phyloP scores from a whole-genome alignment of 2,329 filamentous ascomycete genomes.

The Diaporthe vexans region DNA sequence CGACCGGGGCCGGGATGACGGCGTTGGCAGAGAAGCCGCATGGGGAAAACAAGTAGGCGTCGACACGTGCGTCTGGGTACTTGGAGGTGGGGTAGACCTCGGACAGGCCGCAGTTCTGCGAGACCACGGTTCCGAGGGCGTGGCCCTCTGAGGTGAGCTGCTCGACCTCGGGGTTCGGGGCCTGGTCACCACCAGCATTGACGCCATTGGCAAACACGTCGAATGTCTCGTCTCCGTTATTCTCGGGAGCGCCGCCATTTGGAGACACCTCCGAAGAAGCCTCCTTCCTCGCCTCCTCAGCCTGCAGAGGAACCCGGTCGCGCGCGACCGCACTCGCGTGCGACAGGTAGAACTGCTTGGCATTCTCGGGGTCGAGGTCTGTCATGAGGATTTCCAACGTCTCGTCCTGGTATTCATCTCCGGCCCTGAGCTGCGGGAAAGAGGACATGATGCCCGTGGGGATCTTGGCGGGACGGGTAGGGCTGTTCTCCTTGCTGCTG shows the following conservation, averaged over 20 bases:
- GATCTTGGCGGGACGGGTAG: conserved; percentile 65
- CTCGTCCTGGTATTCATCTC: conserved; percentile 74
- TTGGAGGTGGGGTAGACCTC: conserved; percentile 88
- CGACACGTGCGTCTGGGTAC: conserved; percentile 93
- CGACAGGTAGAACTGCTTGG: conserved; percentile 78
- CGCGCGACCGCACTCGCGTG: conserved; percentile 91
- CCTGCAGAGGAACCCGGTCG: conserved; percentile 79
- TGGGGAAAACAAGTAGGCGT: conserved; percentile 95
- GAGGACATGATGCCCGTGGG: conserved; percentile 62
- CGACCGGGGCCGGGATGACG: conserved; percentile 84
- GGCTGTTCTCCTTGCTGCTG: conserved; percentile 56
- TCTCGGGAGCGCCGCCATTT: conserved; percentile 53
- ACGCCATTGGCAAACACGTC: conserved; percentile 85
- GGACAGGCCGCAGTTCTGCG: conserved; percentile 88
- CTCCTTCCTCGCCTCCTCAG: conserved; percentile 72
- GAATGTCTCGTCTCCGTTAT: conserved; percentile 69
- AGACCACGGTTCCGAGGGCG: conserved; percentile 91
- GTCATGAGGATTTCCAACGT: conserved; percentile 83
- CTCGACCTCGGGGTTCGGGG: conserved; percentile 74
- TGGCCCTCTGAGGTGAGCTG: conserved; percentile 94
- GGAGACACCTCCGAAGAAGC: conserved; percentile 66
- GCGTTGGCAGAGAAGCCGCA: conserved; percentile 98
- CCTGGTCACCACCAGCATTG: conserved; percentile 66
- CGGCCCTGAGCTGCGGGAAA: conserved; percentile 47
- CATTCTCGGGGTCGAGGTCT: conserved; percentile 76